Base-by-base conservation (phyloP, 2,329 filamentous ascomycete species). In the Alternaria sp. region DNA sequence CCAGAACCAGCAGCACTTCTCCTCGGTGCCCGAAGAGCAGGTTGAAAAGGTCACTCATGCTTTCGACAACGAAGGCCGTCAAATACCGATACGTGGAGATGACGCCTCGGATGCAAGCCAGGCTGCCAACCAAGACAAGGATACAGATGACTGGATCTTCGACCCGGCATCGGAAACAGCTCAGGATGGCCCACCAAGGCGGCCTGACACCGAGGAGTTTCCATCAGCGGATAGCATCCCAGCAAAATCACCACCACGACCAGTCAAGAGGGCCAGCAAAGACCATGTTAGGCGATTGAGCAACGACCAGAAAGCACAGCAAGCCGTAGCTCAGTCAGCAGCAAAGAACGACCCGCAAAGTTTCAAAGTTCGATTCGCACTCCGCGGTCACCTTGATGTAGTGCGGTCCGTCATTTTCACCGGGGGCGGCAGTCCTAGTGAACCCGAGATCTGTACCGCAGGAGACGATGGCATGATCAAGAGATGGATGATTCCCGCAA, bases 401-500 rank as follows among this genome's bases (percentile, higher is more conserved):
- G 93, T 99, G 6, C 90, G 96, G 44, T 93, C 93, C 1, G 93
- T 98, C 62, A 97, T 97, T 67, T 99, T 99, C 81, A 98, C 94
- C 1, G 96, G 96, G 23, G 96, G 96, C 45, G 96, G 96, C 65
- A 97, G 94, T 75, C 94, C 94, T 4, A 93, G 93, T 4, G 96
- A 99, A 77, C 96, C 96, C 2, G 96, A 99, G 80, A 95, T 99
- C 58, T 98, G 95, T 81, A 99, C 95, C 4, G 93, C 92, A 54
- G 93, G 95, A 60, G 96, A 99, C 74, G 96, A 99, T 78, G 95
- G 95, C 61, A 92, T 95, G 72, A 92, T 99, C 78, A 99, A 99
- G 81, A 89, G 96, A 56, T 99, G 97, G 90, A 94, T 97, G 73
- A 94, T 99, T 64, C 96, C 96, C 10, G 88, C 88, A 18, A 90